A percentile compares a stretch with the other conserved stretches of the same genome.
These are phyloP conservation scores for Cercospora sojina DNA, from an alignment of 2,329 filamentous ascomycete genomes.

Conservation along the genomic window DNA sequence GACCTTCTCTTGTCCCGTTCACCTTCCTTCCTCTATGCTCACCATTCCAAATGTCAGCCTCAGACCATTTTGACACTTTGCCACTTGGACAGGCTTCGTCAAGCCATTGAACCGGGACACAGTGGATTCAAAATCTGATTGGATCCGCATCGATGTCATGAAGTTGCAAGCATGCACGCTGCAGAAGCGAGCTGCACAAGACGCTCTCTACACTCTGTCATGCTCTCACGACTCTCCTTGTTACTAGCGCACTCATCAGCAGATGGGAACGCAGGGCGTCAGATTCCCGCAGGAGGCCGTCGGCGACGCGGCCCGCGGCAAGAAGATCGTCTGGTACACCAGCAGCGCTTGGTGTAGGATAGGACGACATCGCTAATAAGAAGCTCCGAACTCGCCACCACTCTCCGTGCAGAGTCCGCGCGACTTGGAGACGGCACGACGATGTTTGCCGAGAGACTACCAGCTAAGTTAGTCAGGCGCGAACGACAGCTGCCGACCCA, in stretches of 20 bases:
- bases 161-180: not conserved
- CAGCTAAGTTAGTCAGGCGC: not conserved
- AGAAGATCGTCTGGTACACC: not conserved
- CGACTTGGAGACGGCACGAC: not conserved
- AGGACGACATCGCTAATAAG: not conserved
- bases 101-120: not conserved
- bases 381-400: not conserved
- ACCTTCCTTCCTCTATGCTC: not conserved
- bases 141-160: not conserved
- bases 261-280: not conserved
- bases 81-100: not conserved
- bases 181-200: not conserved
- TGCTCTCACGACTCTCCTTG: not conserved
- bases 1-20: not conserved
- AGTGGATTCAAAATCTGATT: not conserved
- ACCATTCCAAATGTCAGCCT: not conserved
- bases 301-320: not conserved
- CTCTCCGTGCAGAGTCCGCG: not conserved
- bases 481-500: not conserved
- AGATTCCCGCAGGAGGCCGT: not conserved
- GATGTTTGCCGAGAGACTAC: not conserved
- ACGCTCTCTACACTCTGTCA: not conserved
- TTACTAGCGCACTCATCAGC: not conserved
- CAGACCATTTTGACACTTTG: not conserved
- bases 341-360: not conserved